phyloP scores from a whole-genome alignment of 2,329 filamentous ascomycete genomes.

The Chaetomiaceae sp. region DNA sequence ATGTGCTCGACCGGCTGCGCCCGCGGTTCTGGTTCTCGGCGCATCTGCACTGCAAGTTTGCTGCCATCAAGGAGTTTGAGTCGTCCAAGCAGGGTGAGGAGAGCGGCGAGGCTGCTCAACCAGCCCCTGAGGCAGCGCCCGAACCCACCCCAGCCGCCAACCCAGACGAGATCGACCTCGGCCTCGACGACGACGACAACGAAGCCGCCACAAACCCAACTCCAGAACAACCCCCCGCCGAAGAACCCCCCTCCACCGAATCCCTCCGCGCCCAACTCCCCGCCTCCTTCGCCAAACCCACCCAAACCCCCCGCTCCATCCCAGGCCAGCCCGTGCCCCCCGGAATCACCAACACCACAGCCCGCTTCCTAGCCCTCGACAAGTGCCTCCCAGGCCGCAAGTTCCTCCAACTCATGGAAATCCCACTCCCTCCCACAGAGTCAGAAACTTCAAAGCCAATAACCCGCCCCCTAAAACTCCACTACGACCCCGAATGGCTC shows the following conservation, averaged over 20 bases:
- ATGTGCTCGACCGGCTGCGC: conserved; percentile 74
- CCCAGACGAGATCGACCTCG: conserved; percentile 25
- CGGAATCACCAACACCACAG: conserved; percentile 71
- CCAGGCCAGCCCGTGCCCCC: conserved; percentile 62
- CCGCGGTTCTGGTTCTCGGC: conserved; percentile 90
- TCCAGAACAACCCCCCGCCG: conserved; percentile 6
- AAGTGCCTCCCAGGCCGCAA: conserved; percentile 79
- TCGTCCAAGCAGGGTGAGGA: conserved; percentile 34
- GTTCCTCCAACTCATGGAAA: conserved; percentile 74
- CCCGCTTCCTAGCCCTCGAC: conserved; percentile 83
- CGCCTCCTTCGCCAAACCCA: conserved; percentile 60
- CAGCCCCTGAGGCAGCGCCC: not conserved
- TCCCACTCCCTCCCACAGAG: conserved; percentile 32
- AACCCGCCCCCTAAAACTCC: conserved; percentile 39
- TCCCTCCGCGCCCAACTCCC: conserved; percentile 71
- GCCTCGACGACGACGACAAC: conserved; percentile 16
- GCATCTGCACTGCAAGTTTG: conserved; percentile 85
- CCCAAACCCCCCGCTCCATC: conserved; percentile 32
- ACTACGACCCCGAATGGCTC: conserved; percentile 93
- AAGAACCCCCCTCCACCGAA: conserved; percentile 24
- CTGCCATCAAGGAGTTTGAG: conserved; percentile 60
- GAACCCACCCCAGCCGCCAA: not conserved
- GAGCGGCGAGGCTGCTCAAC: conserved; percentile 17
- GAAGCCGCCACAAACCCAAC: conserved; percentile 9
- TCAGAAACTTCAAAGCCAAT: not conserved